Conservation (phyloP, 257 asterid species). For the Lithospermum erythrorhizon region DNA sequence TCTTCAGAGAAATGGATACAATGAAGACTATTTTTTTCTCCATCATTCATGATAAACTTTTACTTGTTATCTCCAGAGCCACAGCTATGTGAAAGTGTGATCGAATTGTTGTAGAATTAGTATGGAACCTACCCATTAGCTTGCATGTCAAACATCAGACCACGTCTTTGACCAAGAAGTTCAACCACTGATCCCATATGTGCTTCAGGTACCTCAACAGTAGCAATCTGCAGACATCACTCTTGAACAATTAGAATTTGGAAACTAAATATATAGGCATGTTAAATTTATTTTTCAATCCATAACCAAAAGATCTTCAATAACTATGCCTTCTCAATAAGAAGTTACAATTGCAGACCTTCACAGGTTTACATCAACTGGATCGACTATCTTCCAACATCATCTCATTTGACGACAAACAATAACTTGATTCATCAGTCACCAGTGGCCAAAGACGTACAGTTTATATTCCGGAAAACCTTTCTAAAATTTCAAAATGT, state of each 20-base stretch:
- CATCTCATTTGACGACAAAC: too few relatives aligned
- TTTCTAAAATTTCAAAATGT: too few relatives aligned
- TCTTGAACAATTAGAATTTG: constrained; percentile 2
- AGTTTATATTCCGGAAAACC: too few relatives aligned
- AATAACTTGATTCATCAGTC: too few relatives aligned
- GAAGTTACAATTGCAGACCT: too few relatives aligned
- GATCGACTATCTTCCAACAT: too few relatives aligned
- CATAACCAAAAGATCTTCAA: not conserved
- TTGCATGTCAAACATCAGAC: constrained; percentile 91
- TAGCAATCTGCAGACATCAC: constrained; percentile 53
- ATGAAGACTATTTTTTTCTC: not conserved
- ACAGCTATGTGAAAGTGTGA: too few relatives aligned
- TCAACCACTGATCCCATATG: constrained; percentile 88
- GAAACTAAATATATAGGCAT: not conserved
- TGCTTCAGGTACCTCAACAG: constrained; percentile 92
- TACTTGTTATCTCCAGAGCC: not conserved
- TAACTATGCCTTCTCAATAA: not conserved
- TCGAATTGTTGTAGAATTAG: not conserved
- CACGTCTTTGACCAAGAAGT: constrained; percentile 96
- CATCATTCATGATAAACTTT: not conserved
- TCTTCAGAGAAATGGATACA: constrained; percentile 6
- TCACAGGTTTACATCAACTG: too few relatives aligned
- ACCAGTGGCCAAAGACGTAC: too few relatives aligned
- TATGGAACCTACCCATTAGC: constrained; percentile 55
- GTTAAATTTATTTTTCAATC: not conserved